Conservation (phyloP, 1,139 yeast genomes). For the Saccharomyces hybrid region DNA sequence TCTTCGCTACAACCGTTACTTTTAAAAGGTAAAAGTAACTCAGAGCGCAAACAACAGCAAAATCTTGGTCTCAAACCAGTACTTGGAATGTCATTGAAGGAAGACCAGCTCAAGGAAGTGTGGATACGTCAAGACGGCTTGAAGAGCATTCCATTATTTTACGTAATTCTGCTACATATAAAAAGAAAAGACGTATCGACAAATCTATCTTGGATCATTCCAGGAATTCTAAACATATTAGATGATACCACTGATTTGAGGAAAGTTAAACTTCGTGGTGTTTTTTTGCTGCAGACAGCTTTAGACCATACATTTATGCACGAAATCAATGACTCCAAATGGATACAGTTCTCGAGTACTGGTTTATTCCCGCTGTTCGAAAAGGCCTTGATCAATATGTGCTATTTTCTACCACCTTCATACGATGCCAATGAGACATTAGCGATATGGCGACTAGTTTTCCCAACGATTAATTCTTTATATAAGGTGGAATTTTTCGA, state of each 20-base stretch:
- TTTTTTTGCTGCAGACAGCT: slow-evolving; percentile 16
- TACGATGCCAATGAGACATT: slow-evolving; percentile 15
- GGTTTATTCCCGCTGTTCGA: slow-evolving; percentile 25
- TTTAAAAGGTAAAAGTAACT: neutral
- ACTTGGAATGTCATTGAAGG: slow-evolving; percentile 17
- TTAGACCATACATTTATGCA: slow-evolving; percentile 9
- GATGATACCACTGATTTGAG: slow-evolving; percentile 26
- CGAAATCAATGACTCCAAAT: slow-evolving; percentile 7
- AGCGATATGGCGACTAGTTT: slow-evolving; percentile 17
- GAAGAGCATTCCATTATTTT: slow-evolving; percentile 23
- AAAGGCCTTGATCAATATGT: slow-evolving; percentile 22
- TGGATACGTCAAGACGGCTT: slow-evolving; percentile 26
- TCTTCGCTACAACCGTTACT: slow-evolving; percentile 4
- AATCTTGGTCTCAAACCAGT: slow-evolving; percentile 10
- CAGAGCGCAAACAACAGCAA: neutral
- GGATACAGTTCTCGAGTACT: slow-evolving; percentile 21
- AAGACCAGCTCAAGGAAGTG: slow-evolving; percentile 15
- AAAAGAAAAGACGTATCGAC: slow-evolving; percentile 18
- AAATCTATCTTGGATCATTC: slow-evolving; percentile 30
- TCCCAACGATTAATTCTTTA: slow-evolving; percentile 20
- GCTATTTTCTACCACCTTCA: slow-evolving; percentile 27
- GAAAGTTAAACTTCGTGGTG: slow-evolving; percentile 22
- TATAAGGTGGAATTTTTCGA: slow-evolving; percentile 14
- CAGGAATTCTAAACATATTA: slow-evolving; percentile 29
- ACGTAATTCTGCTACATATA: slow-evolving; percentile 16